Percentiles rank a stretch among this genome's conserved stretches.
phyloP scores from a whole-genome alignment of 1,284 basidiomycete genomes.

The Ustilago cynodontis region DNA sequence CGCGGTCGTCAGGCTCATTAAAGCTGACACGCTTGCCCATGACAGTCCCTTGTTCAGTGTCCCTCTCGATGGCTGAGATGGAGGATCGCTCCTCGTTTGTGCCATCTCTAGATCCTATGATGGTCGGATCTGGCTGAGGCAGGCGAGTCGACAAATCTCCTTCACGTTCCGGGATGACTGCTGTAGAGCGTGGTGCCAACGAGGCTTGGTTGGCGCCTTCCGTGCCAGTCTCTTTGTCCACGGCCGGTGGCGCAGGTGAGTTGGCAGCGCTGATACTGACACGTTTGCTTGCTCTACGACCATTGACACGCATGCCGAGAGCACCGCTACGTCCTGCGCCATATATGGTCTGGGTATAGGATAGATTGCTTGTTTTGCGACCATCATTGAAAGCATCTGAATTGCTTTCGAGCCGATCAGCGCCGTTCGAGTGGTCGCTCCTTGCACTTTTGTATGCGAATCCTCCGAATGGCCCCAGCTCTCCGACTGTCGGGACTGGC shows the following conservation, averaged over 20 bases:
- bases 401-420: background rate
- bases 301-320: conserved; percentile 60
- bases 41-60: conserved; percentile 6
- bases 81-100: background rate
- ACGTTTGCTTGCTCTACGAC: conserved; percentile 46
- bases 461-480: conserved; percentile 23
- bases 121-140: background rate
- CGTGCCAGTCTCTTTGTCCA: background rate
- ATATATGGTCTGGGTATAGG: conserved; percentile 62
- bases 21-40: conserved; percentile 45
- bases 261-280: conserved; percentile 36
- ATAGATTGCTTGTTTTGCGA: conserved; percentile 22
- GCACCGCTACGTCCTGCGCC: conserved; percentile 56
- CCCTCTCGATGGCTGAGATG: background rate
- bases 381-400: conserved; percentile 3
- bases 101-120: conserved; percentile 4
- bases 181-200: background rate
- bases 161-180: background rate
- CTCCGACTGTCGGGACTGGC: conserved; percentile 38
- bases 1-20: conserved; percentile 2
- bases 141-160: background rate
- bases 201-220: background rate
- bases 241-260: conserved; percentile 11
- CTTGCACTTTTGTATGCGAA: conserved; percentile 10
- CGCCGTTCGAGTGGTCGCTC: background rate